These are phyloP conservation scores for Rhodamnia rubescens DNA, from an alignment of 345 rosid species.

Conservation along the genomic window DNA sequence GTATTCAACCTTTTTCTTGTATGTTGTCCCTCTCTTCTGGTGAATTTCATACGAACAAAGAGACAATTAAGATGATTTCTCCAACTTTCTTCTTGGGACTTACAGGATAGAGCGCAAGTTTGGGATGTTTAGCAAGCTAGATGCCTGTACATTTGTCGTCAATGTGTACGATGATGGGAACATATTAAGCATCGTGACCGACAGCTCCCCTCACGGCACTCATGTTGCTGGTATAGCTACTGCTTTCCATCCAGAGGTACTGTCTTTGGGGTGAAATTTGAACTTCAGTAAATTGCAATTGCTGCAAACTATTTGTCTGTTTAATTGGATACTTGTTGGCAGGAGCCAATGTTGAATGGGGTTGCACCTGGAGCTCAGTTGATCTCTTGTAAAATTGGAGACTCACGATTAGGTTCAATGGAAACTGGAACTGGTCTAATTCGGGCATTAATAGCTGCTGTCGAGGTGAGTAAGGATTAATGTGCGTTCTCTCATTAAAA, in stretches of 20 bases:
- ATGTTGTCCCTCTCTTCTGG: background rate
- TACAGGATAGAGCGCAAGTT: slow-evolving; percentile 76
- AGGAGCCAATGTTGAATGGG: slow-evolving; percentile 93
- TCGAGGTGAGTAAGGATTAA: slow-evolving; percentile 49
- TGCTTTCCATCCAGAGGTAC: slow-evolving; percentile 89
- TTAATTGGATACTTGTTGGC: slow-evolving; percentile 8
- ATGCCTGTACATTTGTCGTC: slow-evolving; percentile 80
- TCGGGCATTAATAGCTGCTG: slow-evolving; percentile 81
- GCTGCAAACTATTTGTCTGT: background rate
- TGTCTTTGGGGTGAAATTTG: background rate
- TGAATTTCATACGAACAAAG: background rate
- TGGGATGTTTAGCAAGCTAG: slow-evolving; percentile 89
- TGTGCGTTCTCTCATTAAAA: background rate
- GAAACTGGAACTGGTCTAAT: slow-evolving; percentile 97
- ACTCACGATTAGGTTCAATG: slow-evolving; percentile 87
- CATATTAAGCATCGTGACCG: slow-evolving; percentile 81
- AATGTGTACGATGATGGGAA: slow-evolving; percentile 82
- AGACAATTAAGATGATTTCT: background rate
- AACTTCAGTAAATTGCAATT: background rate
- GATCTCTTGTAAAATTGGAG: slow-evolving; percentile 98
- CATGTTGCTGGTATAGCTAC: slow-evolving; percentile 98
- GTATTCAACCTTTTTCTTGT: background rate
- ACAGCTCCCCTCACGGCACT: slow-evolving; percentile 94
- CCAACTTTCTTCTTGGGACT: background rate
- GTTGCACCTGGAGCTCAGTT: slow-evolving; percentile 97